phyloP scores from a whole-genome alignment of 441 rosid genomes.

The Melastoma candidum region DNA sequence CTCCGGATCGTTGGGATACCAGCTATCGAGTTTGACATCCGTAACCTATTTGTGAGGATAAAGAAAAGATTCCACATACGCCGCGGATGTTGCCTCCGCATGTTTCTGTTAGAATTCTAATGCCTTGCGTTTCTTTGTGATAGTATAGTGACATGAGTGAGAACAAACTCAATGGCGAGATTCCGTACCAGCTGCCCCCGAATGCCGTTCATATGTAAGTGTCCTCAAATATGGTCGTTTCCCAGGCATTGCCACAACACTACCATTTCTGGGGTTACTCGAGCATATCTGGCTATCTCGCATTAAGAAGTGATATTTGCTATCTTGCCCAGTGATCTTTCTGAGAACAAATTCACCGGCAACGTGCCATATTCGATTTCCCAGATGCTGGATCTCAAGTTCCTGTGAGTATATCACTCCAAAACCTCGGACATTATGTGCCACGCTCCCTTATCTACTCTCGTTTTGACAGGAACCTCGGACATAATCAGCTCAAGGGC shows the following conservation, averaged over 20 bases:
- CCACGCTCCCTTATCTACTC: not conserved
- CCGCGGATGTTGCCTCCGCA: not conserved
- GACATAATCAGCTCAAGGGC: conserved; percentile 62
- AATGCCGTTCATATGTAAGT: conserved; percentile 54
- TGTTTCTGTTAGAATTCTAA: conserved; percentile 14
- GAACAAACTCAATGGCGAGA: conserved; percentile 68
- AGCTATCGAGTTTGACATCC: conserved; percentile 67
- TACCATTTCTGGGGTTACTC: not conserved
- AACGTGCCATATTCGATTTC: conserved; percentile 81
- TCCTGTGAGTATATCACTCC: conserved; percentile 41
- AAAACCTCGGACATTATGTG: conserved; percentile 3
- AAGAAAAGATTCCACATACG: not conserved
- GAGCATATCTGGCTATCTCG: not conserved
- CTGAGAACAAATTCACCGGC: conserved; percentile 64
- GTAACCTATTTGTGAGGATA: conserved; percentile 64
- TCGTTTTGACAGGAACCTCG: conserved; percentile 42
- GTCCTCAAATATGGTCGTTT: not conserved
- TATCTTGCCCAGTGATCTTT: conserved; percentile 61
- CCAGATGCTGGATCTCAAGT: conserved; percentile 50
- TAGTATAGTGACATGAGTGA: conserved; percentile 80
- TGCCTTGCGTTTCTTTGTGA: conserved; percentile 25
- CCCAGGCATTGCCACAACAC: not conserved
- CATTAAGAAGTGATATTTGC: conserved; percentile 5
- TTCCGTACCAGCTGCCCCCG: conserved; percentile 97
- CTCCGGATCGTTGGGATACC: conserved; percentile 76